phyloP scores from a whole-genome alignment of 169 alveolate genomes.

The Perkinsus marinus region DNA sequence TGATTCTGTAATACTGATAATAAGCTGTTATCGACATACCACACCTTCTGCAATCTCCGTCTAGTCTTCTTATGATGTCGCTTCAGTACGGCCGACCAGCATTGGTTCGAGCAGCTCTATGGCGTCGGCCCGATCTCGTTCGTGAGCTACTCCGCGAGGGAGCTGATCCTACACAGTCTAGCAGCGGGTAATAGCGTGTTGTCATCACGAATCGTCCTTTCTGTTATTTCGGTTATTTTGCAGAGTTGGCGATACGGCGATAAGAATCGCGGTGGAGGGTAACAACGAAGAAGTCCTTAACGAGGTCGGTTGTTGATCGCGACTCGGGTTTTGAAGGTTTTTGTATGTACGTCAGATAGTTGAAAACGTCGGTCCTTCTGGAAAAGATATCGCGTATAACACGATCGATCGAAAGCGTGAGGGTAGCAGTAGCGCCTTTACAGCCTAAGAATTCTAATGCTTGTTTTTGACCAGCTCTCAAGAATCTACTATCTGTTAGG shows the following conservation, averaged over 20 bases:
- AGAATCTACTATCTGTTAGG: neutral
- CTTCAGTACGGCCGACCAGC: neutral
- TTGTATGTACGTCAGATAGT: neutral
- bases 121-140: neutral
- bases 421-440: neutral
- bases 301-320: neutral
- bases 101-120: neutral
- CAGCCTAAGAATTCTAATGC: neutral
- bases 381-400: neutral
- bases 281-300: neutral
- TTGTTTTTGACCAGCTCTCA: neutral
- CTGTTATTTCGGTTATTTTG: neutral
- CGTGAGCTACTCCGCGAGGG: neutral
- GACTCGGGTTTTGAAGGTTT: neutral
- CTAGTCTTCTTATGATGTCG: neutral
- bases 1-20: too few relatives aligned
- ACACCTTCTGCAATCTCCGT: too few relatives aligned
- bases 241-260: neutral
- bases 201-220: neutral
- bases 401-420: neutral
- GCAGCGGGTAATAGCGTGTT: neutral
- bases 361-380: neutral
- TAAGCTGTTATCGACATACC: too few relatives aligned
- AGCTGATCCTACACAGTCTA: neutral
- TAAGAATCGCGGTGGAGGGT: neutral